Percentiles rank a stretch among this genome's conserved stretches.
These are phyloP conservation scores for Lepidium didymum DNA, from an alignment of 345 rosid genomes.

Conservation along the genomic window DNA sequence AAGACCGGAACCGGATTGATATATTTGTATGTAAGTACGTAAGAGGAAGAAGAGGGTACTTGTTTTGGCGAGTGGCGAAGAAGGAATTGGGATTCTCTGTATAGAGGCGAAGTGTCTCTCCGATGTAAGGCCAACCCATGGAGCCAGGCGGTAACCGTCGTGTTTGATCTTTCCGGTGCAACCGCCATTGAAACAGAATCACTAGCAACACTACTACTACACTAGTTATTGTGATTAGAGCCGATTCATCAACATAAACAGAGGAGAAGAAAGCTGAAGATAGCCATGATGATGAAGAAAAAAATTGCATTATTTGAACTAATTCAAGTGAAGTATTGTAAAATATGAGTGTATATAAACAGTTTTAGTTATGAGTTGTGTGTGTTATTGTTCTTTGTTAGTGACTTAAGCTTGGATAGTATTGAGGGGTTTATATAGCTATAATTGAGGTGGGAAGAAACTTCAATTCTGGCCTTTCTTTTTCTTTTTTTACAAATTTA, in stretches of 20 bases:
- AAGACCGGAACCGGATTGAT: neutral
- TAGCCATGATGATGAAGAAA: neutral
- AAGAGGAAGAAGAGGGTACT: constrained; percentile 32
- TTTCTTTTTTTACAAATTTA: neutral
- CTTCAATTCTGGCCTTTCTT: constrained; percentile 15
- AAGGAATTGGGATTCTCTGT: constrained; percentile 76
- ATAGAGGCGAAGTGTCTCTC: constrained; percentile 84
- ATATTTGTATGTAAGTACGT: neutral
- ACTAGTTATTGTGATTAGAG: constrained; percentile 11
- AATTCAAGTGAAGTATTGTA: neutral
- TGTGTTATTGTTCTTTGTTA: constrained; percentile 7
- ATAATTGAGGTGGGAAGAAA: constrained; percentile 20
- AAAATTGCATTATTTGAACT: constrained; percentile 32
- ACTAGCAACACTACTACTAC: constrained; percentile 12
- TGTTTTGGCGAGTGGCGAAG: constrained; percentile 65
- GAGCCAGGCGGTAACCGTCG: constrained; percentile 78
- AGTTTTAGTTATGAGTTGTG: constrained; percentile 4
- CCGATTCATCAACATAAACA: neutral
- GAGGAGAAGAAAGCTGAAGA: neutral
- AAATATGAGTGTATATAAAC: neutral
- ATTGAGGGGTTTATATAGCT: constrained; percentile 28
- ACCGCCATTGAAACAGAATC: constrained; percentile 36
- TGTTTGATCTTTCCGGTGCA: constrained; percentile 25
- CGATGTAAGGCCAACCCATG: constrained; percentile 95
- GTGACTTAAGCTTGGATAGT: constrained; percentile 6